These are phyloP conservation scores for Globisporangium abappressorium DNA, from an alignment of 352 stramenopile species.

Conservation along the genomic window DNA sequence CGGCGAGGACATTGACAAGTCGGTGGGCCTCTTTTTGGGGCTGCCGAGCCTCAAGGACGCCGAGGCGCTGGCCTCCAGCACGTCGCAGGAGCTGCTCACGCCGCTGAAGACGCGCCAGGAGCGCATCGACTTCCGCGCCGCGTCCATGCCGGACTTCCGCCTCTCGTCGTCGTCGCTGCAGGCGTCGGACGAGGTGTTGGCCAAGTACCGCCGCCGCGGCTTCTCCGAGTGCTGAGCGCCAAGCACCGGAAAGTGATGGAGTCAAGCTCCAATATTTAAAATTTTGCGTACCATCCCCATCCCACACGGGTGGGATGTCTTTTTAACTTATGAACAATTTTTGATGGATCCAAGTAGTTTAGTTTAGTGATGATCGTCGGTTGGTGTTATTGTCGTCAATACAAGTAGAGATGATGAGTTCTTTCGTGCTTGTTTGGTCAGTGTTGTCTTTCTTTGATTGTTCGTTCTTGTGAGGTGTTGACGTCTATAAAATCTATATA, in stretches of 20 bases:
- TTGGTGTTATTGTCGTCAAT: not conserved
- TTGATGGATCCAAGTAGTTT: not conserved
- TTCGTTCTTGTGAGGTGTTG: constrained; percentile 1
- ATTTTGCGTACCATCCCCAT: not conserved
- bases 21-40: constrained; percentile 56
- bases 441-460: not conserved
- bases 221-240: constrained; percentile 27
- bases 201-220: constrained; percentile 27
- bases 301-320: too few species aligned
- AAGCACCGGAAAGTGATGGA: not conserved
- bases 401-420: not conserved
- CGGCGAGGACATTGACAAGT: constrained; percentile 61
- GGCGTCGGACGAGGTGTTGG: constrained; percentile 23
- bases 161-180: constrained; percentile 37
- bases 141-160: constrained; percentile 68
- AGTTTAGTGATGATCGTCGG: not conserved
- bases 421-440: not conserved
- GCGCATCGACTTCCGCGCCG: constrained; percentile 61
- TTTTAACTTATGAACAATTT: constrained; percentile 3
- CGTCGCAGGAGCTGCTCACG: constrained; percentile 29
- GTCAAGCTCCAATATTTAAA: not conserved
- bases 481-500: constrained; percentile 19
- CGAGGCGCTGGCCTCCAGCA: constrained; percentile 33
- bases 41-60: constrained; percentile 41
- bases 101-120: constrained; percentile 62